A percentile compares a stretch with the other conserved stretches of the same genome.
phyloP scores from a whole-genome alignment of 2,329 filamentous ascomycete species.

The Biscogniauxia marginata region DNA sequence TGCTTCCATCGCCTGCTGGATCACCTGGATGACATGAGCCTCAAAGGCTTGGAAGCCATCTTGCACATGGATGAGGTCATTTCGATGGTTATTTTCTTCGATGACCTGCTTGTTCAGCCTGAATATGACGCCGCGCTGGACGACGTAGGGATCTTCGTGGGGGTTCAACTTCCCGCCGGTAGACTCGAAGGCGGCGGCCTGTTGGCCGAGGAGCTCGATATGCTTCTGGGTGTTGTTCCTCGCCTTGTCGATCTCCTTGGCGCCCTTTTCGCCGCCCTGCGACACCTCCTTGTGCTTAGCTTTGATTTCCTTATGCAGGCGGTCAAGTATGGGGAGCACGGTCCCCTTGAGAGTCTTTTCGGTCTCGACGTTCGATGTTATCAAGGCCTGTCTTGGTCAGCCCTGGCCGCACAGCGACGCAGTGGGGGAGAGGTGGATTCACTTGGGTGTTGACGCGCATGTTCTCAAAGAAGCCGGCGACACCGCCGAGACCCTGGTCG shows the following conservation, averaged over 20 bases:
- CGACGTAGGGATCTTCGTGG: constrained; percentile 81
- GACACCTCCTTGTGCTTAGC: constrained; percentile 88
- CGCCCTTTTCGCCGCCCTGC: constrained; percentile 75
- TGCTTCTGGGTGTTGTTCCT: constrained; percentile 88
- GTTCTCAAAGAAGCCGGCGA: constrained; percentile 91
- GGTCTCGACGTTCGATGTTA: constrained; percentile 87
- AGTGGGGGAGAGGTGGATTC: not conserved
- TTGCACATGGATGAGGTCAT: constrained; percentile 90
- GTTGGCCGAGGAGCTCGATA: constrained; percentile 87
- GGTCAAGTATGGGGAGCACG: constrained; percentile 84
- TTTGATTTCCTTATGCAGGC: constrained; percentile 95
- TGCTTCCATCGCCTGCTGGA: constrained; percentile 79
- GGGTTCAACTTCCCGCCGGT: constrained; percentile 69
- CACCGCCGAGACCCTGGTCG: constrained; percentile 80
- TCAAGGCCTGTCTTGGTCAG: constrained; percentile 61
- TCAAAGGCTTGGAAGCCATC: constrained; percentile 87
- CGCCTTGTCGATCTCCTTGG: constrained; percentile 90
- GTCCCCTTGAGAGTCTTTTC: constrained; percentile 85
- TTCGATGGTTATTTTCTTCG: constrained; percentile 93
- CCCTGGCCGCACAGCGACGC: not conserved
- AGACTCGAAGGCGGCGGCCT: constrained; percentile 78
- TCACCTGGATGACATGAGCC: constrained; percentile 74
- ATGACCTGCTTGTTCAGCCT: constrained; percentile 86
- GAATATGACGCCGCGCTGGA: constrained; percentile 78
- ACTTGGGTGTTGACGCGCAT: constrained; percentile 85